Base-by-base conservation (phyloP, 306 rosid species). In the Psophocarpus tetragonolobus region DNA sequence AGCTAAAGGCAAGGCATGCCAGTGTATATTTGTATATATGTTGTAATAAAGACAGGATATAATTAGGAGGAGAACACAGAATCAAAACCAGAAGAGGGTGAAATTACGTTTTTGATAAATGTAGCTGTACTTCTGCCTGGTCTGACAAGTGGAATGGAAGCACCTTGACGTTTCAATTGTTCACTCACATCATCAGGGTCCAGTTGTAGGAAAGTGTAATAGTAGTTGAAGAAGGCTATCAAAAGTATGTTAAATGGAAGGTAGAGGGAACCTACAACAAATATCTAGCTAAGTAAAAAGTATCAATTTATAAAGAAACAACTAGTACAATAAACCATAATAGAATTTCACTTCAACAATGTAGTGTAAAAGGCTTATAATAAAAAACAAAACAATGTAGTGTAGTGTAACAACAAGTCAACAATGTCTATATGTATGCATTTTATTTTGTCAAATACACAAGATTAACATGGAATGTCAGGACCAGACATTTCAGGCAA, bases 121-220 rank as follows among this genome's bases (percentile, higher is more conserved):
- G 90, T 85, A 67, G 97, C 92, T 39, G 98, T 89, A 68, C 92
- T 92, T 89, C 77, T 90, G 58, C 98, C 97, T 4, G 97, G 97
- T 38, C 97, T 90, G 79, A 95, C 97, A 39, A 95, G 97, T 53
- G 97, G 97, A 88, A 92, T 88, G 24, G 98, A 92, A 75, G 98
- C 98, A 82, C 97, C 98, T 89, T 92, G 97, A 17, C 96, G 97
- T 77, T 92, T 95, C 90, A 92, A 87, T 78, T 90, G 97, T 84
- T 94, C 98, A 68, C 98, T 90, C 72, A 92, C 87, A 83, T 95
- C 98, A 79, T 95, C 97, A 38, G 97, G 95, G 78, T 94, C 98
- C 87, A 94, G 82, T 87, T 92, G 97, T 18, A 92, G 92, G 89
- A 94, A 94, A 62, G 98, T 94, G 90, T 94, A 94, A 83, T 94